Evolutionary conservation across 2,329 filamentous ascomycete genomes (phyloP).

Genomic region (Beauveria scarabaeidicola): DNA sequence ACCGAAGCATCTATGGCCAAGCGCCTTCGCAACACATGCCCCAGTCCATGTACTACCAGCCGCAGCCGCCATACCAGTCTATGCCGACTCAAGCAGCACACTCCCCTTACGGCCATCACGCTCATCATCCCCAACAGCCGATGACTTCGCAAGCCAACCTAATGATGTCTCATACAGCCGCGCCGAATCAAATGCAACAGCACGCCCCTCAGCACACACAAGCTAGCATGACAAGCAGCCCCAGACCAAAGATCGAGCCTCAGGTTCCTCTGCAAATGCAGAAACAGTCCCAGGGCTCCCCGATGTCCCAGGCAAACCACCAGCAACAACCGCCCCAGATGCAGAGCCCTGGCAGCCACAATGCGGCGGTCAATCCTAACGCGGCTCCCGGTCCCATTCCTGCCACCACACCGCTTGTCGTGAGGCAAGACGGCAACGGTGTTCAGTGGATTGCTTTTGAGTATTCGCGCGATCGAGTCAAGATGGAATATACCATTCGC

Average conservation of each 20-base stretch:
- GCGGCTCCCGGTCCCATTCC: constrained; percentile 94
- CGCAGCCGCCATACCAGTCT: constrained; percentile 54
- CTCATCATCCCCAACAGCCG: constrained; percentile 40
- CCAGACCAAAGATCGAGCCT: constrained; percentile 54
- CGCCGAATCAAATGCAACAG: constrained; percentile 50
- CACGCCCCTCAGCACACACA: constrained; percentile 50
- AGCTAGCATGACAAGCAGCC: constrained; percentile 50
- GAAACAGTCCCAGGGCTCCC: constrained; percentile 25
- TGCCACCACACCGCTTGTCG: constrained; percentile 88
- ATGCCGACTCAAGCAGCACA: constrained; percentile 55
- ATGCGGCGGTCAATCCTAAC: constrained; percentile 65
- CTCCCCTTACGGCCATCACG: constrained; percentile 54
- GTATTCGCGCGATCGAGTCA: constrained; percentile 91
- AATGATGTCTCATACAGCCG: constrained; percentile 53
- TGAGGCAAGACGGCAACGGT: constrained; percentile 89
- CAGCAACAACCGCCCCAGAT: constrained; percentile 30
- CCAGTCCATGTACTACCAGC: constrained; percentile 68
- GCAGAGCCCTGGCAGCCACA: constrained; percentile 28
- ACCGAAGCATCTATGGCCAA: constrained; percentile 78
- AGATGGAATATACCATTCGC: constrained; percentile 99
- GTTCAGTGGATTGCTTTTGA: constrained; percentile 99
- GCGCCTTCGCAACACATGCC: constrained; percentile 70
- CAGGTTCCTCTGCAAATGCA: constrained; percentile 55
- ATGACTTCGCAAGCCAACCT: constrained; percentile 58
- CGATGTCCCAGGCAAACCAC: constrained; percentile 28